A percentile compares a stretch with the other conserved stretches of the same genome.
Conservation (phyloP, 2,329 filamentous ascomycete genomes). For the Thelonectria olida region DNA sequence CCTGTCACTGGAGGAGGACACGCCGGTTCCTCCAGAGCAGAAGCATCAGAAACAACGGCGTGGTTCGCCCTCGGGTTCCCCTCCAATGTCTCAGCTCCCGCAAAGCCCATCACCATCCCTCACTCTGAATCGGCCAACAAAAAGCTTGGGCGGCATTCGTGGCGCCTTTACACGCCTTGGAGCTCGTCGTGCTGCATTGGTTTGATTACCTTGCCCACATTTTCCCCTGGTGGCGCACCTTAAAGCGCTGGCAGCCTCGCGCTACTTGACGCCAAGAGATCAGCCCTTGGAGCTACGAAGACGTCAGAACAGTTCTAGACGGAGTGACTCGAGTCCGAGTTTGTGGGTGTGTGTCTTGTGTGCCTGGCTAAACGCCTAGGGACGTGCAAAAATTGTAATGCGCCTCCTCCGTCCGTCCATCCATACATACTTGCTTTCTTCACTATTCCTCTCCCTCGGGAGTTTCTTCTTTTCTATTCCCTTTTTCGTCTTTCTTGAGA, state of each 20-base stretch:
- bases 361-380: slow-evolving; percentile 10
- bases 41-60: slow-evolving; percentile 14
- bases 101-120: slow-evolving; percentile 17
- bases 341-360: slow-evolving; percentile 33
- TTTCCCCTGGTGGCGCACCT: slow-evolving; percentile 40
- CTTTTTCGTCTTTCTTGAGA: slow-evolving; percentile 12
- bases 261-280: slow-evolving; percentile 33
- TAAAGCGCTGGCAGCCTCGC: slow-evolving; percentile 34
- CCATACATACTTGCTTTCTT: slow-evolving; percentile 1
- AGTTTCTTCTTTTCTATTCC: slow-evolving; percentile 7
- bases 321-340: slow-evolving; percentile 33
- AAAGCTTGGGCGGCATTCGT: slow-evolving; percentile 15
- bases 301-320: slow-evolving; percentile 38
- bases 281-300: slow-evolving; percentile 23
- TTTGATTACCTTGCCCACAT: slow-evolving; percentile 41
- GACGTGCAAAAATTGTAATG: slow-evolving; percentile 19
- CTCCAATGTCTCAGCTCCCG: slow-evolving; percentile 24
- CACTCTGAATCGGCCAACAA: slow-evolving; percentile 16
- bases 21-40: background rate
- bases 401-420: background rate
- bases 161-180: slow-evolving; percentile 12
- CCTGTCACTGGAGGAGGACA: background rate
- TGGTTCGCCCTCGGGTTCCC: background rate
- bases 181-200: slow-evolving; percentile 24
- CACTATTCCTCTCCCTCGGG: background rate